Conservation (phyloP, 2,329 filamentous ascomycete genomes). For the Neopestalotiopsis sp. region DNA sequence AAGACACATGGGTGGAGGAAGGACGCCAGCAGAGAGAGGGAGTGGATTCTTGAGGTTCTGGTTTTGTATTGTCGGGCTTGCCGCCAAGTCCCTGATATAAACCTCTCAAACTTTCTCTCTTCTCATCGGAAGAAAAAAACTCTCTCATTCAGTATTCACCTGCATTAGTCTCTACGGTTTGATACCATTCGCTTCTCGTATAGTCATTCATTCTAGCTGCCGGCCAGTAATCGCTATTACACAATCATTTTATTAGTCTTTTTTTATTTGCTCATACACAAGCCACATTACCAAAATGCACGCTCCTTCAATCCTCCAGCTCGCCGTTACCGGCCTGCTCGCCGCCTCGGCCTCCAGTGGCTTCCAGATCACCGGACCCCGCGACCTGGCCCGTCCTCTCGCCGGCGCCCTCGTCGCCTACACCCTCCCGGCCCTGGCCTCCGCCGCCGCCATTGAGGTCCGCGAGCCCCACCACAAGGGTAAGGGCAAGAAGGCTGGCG, state of each 20-base stretch:
- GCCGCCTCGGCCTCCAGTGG: conserved; percentile 35
- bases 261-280: conserved; percentile 9
- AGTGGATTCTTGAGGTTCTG: background rate
- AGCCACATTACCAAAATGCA: conserved; percentile 32
- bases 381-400: conserved; percentile 27
- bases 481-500: conserved; percentile 15
- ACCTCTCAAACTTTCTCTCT: conserved; percentile 18
- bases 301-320: conserved; percentile 34
- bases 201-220: conserved; percentile 34
- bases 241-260: conserved; percentile 18
- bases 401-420: conserved; percentile 34
- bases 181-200: conserved; percentile 20
- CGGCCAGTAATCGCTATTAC: conserved; percentile 26
- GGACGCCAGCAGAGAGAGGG: background rate
- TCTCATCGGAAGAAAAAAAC: background rate
- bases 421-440: conserved; percentile 28
- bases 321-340: conserved; percentile 35
- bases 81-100: conserved; percentile 11
- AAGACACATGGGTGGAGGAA: background rate
- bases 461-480: conserved; percentile 18
- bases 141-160: conserved; percentile 14
- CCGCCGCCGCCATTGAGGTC: conserved; percentile 16
- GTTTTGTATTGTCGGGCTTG: background rate
- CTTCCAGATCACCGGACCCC: conserved; percentile 29
- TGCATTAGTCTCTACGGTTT: conserved; percentile 19